Base-by-base conservation (phyloP, 805 yeast species). In the Jamesozyma lodderae region DNA sequence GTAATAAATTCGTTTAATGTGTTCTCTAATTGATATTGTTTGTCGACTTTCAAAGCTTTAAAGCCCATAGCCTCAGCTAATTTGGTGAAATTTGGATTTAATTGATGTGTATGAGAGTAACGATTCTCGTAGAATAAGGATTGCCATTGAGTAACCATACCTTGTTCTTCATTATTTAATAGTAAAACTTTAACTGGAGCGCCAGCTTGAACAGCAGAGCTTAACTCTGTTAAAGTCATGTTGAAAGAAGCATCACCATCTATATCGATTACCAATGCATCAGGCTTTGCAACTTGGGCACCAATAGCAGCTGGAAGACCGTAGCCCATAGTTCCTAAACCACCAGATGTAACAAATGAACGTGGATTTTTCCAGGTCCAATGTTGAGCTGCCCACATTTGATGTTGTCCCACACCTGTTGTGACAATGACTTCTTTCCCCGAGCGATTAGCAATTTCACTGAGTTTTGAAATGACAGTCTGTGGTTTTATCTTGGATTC, bases 141-240 rank as follows among this genome's bases (percentile, higher is more conserved):
- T 70, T 92, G 98, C 98, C 98, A 92, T 66, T 92, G 98, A 11
- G 97, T 90, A 40, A 92, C 98, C 98, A 92, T 92, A 60, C 98
- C 98, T 70, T 92, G 98, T 69, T 92, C 98, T 69, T 90, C 97
- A 64, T 92, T 92, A 67, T 92, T 92, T 59, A 92, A 70, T 40
- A 92, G 79, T 61, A 86, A 72, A 43, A 85, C 75, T 70, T 92
- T 92, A 47, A 92, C 81, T 41, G 96, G 96, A 36, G 95, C 81
- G 45, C 72, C 73, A 44, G 90, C 94, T 70, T 92, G 97, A 32
- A 86, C 94, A 19, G 97, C 98, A 29, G 95, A 80, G 17, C 90
- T 75, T 59, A 92, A 70, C 70, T 92, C 98, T 63, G 79, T 83
- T 46, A 92, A 71, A 18, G 98, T 87, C 98, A 92, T 92, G 71